Conservation (phyloP, 176 grass and related monocot genomes). For the Chloris gayana region DNA sequence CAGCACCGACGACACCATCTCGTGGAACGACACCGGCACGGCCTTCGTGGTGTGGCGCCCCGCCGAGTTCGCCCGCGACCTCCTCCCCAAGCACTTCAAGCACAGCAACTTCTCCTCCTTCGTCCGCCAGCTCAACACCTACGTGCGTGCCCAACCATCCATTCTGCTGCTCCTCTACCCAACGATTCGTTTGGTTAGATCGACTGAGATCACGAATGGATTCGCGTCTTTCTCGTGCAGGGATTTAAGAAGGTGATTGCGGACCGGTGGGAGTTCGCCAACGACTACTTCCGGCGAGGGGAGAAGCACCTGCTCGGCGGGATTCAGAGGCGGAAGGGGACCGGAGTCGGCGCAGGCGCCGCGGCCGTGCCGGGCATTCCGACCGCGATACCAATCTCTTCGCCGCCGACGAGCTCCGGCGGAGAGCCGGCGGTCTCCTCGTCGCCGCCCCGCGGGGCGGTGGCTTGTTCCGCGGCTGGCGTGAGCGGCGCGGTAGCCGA, state of each 20-base stretch:
- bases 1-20: slow-evolving; percentile 58
- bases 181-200: slow-evolving; percentile 11
- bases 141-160: slow-evolving; percentile 39
- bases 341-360: slow-evolving; percentile 6
- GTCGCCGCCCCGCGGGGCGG: slow-evolving; percentile 26
- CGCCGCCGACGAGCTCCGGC: slow-evolving; percentile 64
- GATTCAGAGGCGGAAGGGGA: slow-evolving; percentile 70
- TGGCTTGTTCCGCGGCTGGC: neutral
- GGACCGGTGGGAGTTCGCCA: slow-evolving; percentile 90
- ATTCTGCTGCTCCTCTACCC: neutral
- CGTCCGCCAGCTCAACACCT: slow-evolving; percentile 89
- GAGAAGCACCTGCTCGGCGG: slow-evolving; percentile 71
- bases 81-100: slow-evolving; percentile 83
- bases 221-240: slow-evolving; percentile 31
- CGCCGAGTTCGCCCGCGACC: slow-evolving; percentile 65
- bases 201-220: slow-evolving; percentile 24
- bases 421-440: slow-evolving; percentile 62
- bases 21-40: slow-evolving; percentile 68
- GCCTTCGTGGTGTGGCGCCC: slow-evolving; percentile 68
- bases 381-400: slow-evolving; percentile 33
- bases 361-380: neutral
- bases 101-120: slow-evolving; percentile 97
- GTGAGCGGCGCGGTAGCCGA: slow-evolving; percentile 40
- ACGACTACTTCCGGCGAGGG: slow-evolving; percentile 69
- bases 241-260: slow-evolving; percentile 74